Evolutionary conservation across 495 filamentous ascomycete species (phyloP), one percentile per base, ranked within the genome.

Genomic region (Talaromyces thailandensis): DNA sequence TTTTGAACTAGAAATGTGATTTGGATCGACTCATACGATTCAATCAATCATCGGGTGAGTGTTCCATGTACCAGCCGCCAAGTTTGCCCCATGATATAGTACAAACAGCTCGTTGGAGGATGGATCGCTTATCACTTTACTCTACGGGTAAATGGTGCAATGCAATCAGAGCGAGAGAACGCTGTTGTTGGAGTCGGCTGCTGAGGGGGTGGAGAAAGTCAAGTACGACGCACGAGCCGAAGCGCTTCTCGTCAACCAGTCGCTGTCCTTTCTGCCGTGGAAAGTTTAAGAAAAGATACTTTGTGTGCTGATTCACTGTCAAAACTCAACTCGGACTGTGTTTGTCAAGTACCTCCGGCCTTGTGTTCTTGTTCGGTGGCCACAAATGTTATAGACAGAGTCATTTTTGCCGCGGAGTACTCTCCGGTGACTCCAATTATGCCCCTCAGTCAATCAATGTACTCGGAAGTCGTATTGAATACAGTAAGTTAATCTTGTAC

Each of bases 141-240:
- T 53, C 18, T 28, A 55, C 23, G 51, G 51, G 26, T 55, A 55
- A 28, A 55, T 55, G 51, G 23, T 55, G 51, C 26, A 55, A 25
- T 21, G 43, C 43, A 48, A 48, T 48, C n/a, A 23, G 43, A 48
- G 43, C 43, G 43, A 23, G 43, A 9, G 43, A 48, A 21, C n/a
- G 7, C 43, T 18, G 6, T 45, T 45, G 14, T 45, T 45, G n/a
- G 40, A 45, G 35, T 37, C 35, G 16, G 21, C 28, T 53, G 51
- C 23, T 53, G 51, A 53, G 51, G 51, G 50, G 51, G 51, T 55
- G 51, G 51, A 26, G 51, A 55, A 55, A 55, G 18, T 52, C 48
- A 21, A 52, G 48, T 24, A 23, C 48, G 51, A 55, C 51, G 51
- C 51, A 55, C 51, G 51, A 55, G 51, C 51, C 51, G 51, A 26